A percentile compares a stretch with the other conserved stretches of the same genome.
Evolutionary conservation across 1,139 yeast genomes (phyloP).

Genomic region (Scheffersomyces segobiensis): DNA sequence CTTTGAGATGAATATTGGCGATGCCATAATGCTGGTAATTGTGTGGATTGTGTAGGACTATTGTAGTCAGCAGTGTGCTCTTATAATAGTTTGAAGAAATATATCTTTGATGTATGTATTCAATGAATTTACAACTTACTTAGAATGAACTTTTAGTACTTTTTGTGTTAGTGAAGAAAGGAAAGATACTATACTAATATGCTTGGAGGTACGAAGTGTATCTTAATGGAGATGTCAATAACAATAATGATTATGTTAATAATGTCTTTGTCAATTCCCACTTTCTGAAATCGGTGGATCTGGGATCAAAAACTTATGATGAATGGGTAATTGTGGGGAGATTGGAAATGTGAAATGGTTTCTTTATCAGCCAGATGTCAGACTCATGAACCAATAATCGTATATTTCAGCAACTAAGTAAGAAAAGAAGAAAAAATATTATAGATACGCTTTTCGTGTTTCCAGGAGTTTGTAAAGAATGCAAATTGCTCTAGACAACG

Average conservation of each 20-base stretch:
- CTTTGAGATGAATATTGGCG: conserved; percentile 49
- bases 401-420: not conserved
- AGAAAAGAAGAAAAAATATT: not conserved
- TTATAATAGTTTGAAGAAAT: not conserved
- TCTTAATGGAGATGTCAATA: not conserved
- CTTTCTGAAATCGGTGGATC: not conserved
- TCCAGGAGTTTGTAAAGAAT: not conserved
- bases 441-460: not conserved
- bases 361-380: not conserved
- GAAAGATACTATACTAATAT: too few relatives aligned
- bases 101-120: too few relatives aligned
- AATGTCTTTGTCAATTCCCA: too few relatives aligned
- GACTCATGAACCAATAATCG: not conserved
- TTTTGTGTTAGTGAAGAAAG: too few relatives aligned
- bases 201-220: not conserved
- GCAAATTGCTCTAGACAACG: not conserved
- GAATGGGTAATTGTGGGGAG: not conserved
- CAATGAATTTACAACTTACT: too few relatives aligned
- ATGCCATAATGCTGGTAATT: conserved; percentile 33
- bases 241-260: too few relatives aligned
- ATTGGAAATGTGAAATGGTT: not conserved
- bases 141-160: too few relatives aligned
- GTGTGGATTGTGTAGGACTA: not conserved
- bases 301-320: not conserved
- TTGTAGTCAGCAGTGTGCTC: not conserved